Base-by-base conservation (phyloP, 129 eudicot species). In the Ambrosia artemisiifolia region DNA sequence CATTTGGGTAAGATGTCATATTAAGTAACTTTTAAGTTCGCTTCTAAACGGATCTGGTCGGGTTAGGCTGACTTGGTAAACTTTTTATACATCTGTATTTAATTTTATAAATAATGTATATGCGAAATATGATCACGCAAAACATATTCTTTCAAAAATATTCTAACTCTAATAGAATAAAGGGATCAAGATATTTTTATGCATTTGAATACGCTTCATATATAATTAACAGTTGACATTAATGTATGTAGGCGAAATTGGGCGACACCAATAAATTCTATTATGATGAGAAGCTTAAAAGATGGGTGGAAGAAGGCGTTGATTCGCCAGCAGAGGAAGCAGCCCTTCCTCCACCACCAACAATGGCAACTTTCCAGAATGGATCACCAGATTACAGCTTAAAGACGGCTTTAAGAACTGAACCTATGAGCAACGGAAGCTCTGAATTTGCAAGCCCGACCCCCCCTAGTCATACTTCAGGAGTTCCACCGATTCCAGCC, bases 281-380 rank as follows among this genome's bases (percentile, higher is more conserved):
- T 81, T 94, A 90, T 38, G 97, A 94, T 71, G 95, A 88, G 70
- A 87, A 84, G 63, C 96, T 90, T 42, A 88, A 86, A 84, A 86
- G 95, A 83, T 94, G 99, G 99, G 97, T 94, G 19, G 99, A 94
- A 81, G 95, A 87, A 84, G 99, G 99, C 50, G 88, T 78, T n/a
- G 96, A 82, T 42, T 85, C 85, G 4, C 99, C 97, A 38, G 91
- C 91, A 20, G 89, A 78, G 86, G 97, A 90, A 86, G 79, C 95
- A 18, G 96, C 86, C 64, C 91, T 78, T 54, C 87, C 97, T 55
- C 99, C 96, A 8, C 99, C 99, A 67, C 99, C 99, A 38, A 76
- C 92, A 30, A 59, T 83, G 75, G 71, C 89, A 20, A 59, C 81
- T 53, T 83, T 89, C 82, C 86, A 83, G 69, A 90, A 85, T 54